Evolutionary conservation across 2,329 filamentous ascomycete species (phyloP), one percentile per base, ranked within the genome.

Genomic region (Alternaria sp.): DNA sequence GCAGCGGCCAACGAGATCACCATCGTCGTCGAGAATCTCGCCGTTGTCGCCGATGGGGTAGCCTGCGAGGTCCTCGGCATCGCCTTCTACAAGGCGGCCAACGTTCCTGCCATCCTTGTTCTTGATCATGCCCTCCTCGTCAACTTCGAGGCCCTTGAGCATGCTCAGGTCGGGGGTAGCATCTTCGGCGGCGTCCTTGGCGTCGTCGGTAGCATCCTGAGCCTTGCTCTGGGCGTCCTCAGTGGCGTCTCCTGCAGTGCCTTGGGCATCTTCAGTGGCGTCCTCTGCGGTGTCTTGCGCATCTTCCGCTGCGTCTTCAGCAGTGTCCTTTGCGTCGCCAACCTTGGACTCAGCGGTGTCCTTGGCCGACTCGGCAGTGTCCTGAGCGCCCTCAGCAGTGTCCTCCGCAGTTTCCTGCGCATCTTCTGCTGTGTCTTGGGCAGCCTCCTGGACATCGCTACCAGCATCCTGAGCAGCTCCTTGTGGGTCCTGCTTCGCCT

Each of bases 11-110:
- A 87, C 83, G 23, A 86, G 82, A 66, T 86, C 83, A 23, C 85
- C 86, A 64, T 86, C 83, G 45, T 86, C 83, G 61, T 87, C 84
- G 23, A 87, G 81, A 28, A 87, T 86, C 69, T 86, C 84, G 61
- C 86, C 86, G 13, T 86, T 80, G 40, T 86, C 82, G 60, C 85
- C 84, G 61, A 86, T 85, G 15, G 78, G 79, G 72, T 86, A 86
- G 36, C 84, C 84, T 54, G 77, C 81, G 49, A 86, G 83, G 64
- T 85, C 83, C 72, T 86, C 83, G 21, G 83, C 83, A 60, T 86
- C 84, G 62, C 84, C 84, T 70, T 86, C 84, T 28, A 81, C 82
- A 45, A 86, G 82, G 54, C 80, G 80, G 58, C 83, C 84, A 57
- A 86, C 75, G 4, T 79, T 71, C 54, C 85, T 84, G 69, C 84